Conservation (phyloP, 768 basidiomycete genomes). For the Pleurotus pulmonarius region DNA sequence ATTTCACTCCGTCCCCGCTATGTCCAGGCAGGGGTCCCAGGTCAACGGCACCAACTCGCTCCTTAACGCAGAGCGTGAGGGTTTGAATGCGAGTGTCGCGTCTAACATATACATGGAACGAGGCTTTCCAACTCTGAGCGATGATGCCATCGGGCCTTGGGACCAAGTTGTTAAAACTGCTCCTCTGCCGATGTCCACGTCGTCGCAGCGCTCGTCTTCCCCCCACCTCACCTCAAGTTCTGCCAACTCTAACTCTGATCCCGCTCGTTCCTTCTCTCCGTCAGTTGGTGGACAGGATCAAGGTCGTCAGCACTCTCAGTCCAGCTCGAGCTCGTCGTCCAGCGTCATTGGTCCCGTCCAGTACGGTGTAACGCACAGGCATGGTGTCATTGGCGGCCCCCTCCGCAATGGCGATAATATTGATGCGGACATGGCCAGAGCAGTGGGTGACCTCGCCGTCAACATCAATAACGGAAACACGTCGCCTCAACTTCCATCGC, state of each 20-base stretch:
- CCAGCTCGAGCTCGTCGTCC: conserved; percentile 30
- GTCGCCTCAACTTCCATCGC: conserved; percentile 77
- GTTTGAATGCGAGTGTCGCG: conserved; percentile 11
- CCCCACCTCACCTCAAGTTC: conserved; percentile 15
- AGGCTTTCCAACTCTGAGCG: conserved; percentile 9
- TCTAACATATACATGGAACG: conserved; percentile 12
- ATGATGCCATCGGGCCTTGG: conserved; percentile 12
- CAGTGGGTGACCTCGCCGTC: conserved; percentile 46
- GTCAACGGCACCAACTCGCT: conserved; percentile 14
- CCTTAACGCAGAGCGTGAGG: conserved; percentile 11
- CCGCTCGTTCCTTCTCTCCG: conserved; percentile 6
- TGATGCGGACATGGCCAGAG: conserved; percentile 32
- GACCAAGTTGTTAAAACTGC: conserved; percentile 26
- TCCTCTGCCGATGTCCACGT: conserved; percentile 14
- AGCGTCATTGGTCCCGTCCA: conserved; percentile 21
- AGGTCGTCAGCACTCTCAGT: conserved; percentile 14
- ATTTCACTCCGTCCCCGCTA: conserved; percentile 60
- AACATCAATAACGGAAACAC: conserved; percentile 51
- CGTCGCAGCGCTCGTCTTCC: conserved; percentile 34
- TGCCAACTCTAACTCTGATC: conserved; percentile 7
- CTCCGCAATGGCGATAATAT: conserved; percentile 8
- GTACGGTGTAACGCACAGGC: conserved; percentile 17
- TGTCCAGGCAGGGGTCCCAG: conserved; percentile 35
- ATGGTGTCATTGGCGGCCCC: conserved; percentile 13
- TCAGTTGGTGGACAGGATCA: conserved; percentile 8